Base-by-base conservation (phyloP, 2,329 filamentous ascomycete species). In the Sporothrix humicola region DNA sequence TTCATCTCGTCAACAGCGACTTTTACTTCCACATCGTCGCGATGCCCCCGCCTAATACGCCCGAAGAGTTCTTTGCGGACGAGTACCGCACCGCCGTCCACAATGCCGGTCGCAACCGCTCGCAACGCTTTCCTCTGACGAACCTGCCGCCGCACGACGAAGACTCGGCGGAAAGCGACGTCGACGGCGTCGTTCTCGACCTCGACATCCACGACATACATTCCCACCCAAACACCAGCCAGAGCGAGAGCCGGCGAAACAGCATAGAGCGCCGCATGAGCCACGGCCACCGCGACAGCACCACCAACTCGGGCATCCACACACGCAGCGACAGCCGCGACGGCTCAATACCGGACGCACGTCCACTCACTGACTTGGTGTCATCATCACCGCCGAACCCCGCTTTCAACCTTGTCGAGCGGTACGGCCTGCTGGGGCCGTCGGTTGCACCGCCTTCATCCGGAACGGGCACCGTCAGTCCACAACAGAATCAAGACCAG, bases 31-130 rank as follows among this genome's bases (percentile, higher is more conserved):
- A 52, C 48, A 3, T 7, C 31, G 31, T 37, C n/a, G 44, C 65
- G 82, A 79, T 79, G 78, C 77, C 78, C 15, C 78, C 77, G 3
- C 77, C 77, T 23, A 79, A 79, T 58, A 79, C 78, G 1, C 77
- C 78, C 12, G 77, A 78, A 46, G 77, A 76, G 59, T 71, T 63
- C 31, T 72, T 74, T 44, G 72, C 73, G 8, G 70, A 73, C 37
- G 75, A 76, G 7, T 72, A 74, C 63, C 72, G 76, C 50, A 66
- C 72, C 0, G 72, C 74, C 0, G 63, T 59, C 3, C 42, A 46
- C 10, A 48, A 72, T 26, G 72, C 69, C 37, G 69, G 54, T 12
- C 54, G 48, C 54, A 59, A 50, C 31, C 44, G 56, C 58, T 56
- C 20, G 5, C 71, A 69, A 9, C 73, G 69, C 3, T 72, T 50